These are phyloP conservation scores for Teratosphaeria nubilosa DNA, from an alignment of 2,329 filamentous ascomycete species.

Conservation along the genomic window DNA sequence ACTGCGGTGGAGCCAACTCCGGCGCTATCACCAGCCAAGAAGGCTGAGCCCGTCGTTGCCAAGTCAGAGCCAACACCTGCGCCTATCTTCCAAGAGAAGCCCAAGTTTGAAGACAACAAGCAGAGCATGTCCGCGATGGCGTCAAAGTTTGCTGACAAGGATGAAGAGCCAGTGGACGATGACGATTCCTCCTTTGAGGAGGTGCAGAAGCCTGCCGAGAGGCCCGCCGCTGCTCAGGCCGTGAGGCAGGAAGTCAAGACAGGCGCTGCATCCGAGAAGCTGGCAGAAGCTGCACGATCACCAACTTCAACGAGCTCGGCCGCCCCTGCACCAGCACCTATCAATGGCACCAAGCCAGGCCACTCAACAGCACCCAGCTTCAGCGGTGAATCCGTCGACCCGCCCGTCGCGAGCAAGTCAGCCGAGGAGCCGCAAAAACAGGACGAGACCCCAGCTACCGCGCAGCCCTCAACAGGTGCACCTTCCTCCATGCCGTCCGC, in stretches of 20 bases:
- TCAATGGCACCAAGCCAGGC: neutral
- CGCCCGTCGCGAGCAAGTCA: neutral
- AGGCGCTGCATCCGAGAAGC: conserved; percentile 8
- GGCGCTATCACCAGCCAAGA: conserved; percentile 36
- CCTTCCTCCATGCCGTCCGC: neutral
- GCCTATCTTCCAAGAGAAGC: conserved; percentile 32
- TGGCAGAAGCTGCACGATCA: conserved; percentile 3
- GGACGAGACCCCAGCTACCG: neutral
- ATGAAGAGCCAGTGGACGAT: conserved; percentile 50
- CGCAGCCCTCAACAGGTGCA: neutral
- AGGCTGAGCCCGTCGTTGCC: conserved; percentile 31
- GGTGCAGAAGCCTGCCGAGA: conserved; percentile 62
- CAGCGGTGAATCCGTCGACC: neutral
- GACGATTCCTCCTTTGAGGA: conserved; percentile 78
- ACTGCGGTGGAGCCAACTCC: conserved; percentile 29
- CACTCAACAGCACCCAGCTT: neutral
- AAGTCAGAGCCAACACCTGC: conserved; percentile 40
- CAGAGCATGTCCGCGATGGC: conserved; percentile 77
- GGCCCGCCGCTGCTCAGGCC: conserved; percentile 29
- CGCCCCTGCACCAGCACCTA: neutral
- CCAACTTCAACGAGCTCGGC: neutral
- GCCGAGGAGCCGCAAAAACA: neutral
- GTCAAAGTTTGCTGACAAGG: conserved; percentile 72
- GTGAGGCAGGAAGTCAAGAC: conserved; percentile 13
- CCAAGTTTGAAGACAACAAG: conserved; percentile 74